Conservation (phyloP, 805 yeast species). For the Candida hungchunana region DNA sequence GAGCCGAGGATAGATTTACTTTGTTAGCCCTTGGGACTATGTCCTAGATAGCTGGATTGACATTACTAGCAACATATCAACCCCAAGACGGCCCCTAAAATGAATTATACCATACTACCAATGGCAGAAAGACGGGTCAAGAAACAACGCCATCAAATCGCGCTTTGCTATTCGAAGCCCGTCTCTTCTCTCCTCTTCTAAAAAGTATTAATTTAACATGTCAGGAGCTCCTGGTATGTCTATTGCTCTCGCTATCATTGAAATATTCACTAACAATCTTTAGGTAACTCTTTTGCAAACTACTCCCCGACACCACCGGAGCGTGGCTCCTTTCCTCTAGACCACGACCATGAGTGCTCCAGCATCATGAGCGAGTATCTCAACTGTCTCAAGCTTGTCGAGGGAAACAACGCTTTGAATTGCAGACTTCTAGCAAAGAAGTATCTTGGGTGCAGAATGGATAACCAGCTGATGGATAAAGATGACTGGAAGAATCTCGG, state of each 20-base stretch:
- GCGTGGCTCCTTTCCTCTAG: slow-evolving; percentile 93
- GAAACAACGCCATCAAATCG: too few relatives aligned
- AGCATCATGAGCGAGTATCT: slow-evolving; percentile 71
- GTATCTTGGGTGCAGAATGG: slow-evolving; percentile 87
- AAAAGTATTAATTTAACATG: slow-evolving; percentile 3
- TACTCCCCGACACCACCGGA: slow-evolving; percentile 92
- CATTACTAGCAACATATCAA: too few relatives aligned
- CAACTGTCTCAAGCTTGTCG: slow-evolving; percentile 70
- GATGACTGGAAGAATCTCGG: slow-evolving; percentile 63
- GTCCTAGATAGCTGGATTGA: too few relatives aligned
- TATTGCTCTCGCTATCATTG: slow-evolving; percentile 19
- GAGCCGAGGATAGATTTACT: too few relatives aligned
- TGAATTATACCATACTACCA: too few relatives aligned
- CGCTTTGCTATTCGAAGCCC: too few relatives aligned
- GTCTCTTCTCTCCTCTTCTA: background rate
- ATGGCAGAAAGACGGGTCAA: too few relatives aligned
- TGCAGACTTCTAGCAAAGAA: slow-evolving; percentile 80
- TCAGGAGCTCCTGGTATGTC: slow-evolving; percentile 20
- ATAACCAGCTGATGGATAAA: slow-evolving; percentile 56
- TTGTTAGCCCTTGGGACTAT: too few relatives aligned
- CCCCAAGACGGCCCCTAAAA: too few relatives aligned
- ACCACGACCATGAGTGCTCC: slow-evolving; percentile 82
- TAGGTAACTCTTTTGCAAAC: slow-evolving; percentile 40
- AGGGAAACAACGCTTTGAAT: slow-evolving; percentile 85
- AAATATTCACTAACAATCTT: background rate